phyloP scores from a whole-genome alignment of 148 eudicot species.

The Vaccinium darrowii region DNA sequence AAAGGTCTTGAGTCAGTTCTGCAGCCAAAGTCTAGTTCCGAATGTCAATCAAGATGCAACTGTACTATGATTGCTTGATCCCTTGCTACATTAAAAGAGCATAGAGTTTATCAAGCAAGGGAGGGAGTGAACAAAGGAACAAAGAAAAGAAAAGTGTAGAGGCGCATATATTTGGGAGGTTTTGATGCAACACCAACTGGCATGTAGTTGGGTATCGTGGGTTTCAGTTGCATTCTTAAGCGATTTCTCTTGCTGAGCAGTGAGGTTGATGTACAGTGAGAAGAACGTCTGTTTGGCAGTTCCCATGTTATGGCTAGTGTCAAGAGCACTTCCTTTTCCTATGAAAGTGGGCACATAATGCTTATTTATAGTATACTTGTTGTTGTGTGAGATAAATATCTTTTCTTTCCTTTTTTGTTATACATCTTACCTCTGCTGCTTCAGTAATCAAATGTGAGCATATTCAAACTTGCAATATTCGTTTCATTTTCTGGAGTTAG shows the following conservation, averaged over 20 bases:
- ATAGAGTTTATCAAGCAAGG: not conserved
- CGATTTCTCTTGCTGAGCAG: not conserved
- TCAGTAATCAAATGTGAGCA: not conserved
- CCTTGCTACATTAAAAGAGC: not conserved
- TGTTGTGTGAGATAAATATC: not conserved
- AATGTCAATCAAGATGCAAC: not conserved
- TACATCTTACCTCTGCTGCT: not conserved
- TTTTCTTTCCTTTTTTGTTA: not conserved
- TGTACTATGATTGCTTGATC: not conserved
- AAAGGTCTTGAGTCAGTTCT: not conserved
- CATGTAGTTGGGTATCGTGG: not conserved
- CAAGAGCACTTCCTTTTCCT: not conserved
- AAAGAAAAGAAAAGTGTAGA: not conserved
- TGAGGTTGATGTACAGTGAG: not conserved
- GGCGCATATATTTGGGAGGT: not conserved
- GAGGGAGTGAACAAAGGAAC: not conserved
- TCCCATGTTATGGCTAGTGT: constrained; percentile 4
- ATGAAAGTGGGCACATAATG: not conserved
- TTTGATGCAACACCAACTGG: not conserved
- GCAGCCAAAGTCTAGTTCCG: not conserved
- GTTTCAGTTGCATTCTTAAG: not conserved
- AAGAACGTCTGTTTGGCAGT: not conserved
- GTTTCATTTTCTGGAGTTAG: not conserved
- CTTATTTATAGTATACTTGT: not conserved
- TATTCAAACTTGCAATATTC: not conserved